These are phyloP conservation scores for Leccinum longicurvipes DNA, from an alignment of 768 basidiomycete species.

Conservation along the genomic window DNA sequence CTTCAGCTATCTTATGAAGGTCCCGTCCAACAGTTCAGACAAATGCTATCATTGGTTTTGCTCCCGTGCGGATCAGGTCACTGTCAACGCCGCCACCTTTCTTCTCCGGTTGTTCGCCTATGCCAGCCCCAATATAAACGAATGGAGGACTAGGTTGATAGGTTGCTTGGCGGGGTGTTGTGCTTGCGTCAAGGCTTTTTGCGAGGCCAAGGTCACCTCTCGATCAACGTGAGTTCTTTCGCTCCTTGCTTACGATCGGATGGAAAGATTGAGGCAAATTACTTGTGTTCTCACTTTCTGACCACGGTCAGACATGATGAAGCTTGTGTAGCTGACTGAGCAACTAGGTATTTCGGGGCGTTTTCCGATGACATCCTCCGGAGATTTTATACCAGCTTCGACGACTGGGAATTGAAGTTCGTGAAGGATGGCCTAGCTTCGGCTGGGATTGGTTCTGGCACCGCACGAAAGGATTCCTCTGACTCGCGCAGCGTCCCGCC, in stretches of 20 bases:
- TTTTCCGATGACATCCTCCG: slow-evolving; percentile 50
- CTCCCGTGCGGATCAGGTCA: slow-evolving; percentile 50
- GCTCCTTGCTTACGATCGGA: not conserved
- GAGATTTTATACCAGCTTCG: slow-evolving; percentile 60
- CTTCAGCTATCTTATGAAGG: slow-evolving; percentile 52
- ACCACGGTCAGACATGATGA: slow-evolving; percentile 2
- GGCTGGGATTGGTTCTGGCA: slow-evolving; percentile 19
- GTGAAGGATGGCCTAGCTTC: slow-evolving; percentile 48
- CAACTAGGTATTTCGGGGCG: slow-evolving; percentile 67
- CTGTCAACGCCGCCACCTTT: slow-evolving; percentile 71
- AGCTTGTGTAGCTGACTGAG: slow-evolving; percentile 12
- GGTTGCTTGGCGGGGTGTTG: slow-evolving; percentile 60
- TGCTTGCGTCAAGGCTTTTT: slow-evolving; percentile 66
- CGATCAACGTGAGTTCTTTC: slow-evolving; percentile 63
- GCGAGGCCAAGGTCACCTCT: slow-evolving; percentile 61
- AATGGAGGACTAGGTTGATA: slow-evolving; percentile 60
- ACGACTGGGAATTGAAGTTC: slow-evolving; percentile 59
- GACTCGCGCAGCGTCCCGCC: slow-evolving; percentile 44
- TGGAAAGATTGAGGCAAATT: slow-evolving; percentile 6
- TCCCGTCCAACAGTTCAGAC: slow-evolving; percentile 37
- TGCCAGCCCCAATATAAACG: slow-evolving; percentile 49
- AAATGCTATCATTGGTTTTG: slow-evolving; percentile 79
- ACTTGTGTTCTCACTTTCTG: slow-evolving; percentile 8
- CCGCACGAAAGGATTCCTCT: slow-evolving; percentile 10
- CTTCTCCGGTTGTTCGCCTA: slow-evolving; percentile 83